A percentile compares a stretch with the other conserved stretches of the same genome.
Conservation (phyloP, 306 rosid species). For the Sicyos edulis region DNA sequence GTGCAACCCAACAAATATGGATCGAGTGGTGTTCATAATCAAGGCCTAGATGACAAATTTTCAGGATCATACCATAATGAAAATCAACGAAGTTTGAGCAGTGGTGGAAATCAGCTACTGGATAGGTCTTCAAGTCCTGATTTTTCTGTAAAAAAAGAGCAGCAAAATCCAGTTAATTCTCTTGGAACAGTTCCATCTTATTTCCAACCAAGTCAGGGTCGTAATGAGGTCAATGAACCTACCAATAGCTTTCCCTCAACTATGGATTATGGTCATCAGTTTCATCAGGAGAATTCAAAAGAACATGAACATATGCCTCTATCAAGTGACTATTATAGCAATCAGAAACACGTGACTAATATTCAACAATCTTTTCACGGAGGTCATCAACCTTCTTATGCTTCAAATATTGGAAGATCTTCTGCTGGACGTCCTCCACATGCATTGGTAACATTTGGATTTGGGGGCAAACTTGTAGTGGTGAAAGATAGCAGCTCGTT, state of each 20-base stretch:
- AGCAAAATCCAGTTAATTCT: constrained; percentile 42
- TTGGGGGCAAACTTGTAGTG: constrained; percentile 85
- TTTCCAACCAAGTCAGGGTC: constrained; percentile 42
- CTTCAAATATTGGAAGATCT: constrained; percentile 57
- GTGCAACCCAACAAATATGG: constrained; percentile 35
- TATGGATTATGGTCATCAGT: constrained; percentile 42
- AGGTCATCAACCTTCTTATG: constrained; percentile 45
- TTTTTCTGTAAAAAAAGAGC: constrained; percentile 33
- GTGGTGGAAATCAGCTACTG: constrained; percentile 42
- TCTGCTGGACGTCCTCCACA: constrained; percentile 90
- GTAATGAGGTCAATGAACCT: constrained; percentile 41
- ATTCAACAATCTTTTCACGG: constrained; percentile 49
- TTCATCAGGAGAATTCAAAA: constrained; percentile 38
- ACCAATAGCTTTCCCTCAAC: constrained; percentile 37
- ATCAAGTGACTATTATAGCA: constrained; percentile 46
- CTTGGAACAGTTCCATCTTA: constrained; percentile 45
- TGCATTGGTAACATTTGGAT: constrained; percentile 78
- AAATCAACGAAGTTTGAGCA: constrained; percentile 40
- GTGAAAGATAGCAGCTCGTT: constrained; percentile 54
- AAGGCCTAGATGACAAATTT: constrained; percentile 43
- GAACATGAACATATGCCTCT: constrained; percentile 35
- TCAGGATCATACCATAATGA: constrained; percentile 30
- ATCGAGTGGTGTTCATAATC: constrained; percentile 34
- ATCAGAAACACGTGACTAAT: constrained; percentile 35
- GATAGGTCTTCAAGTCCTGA: constrained; percentile 40